These are phyloP conservation scores for Penicilliopsis zonata DNA, from an alignment of 495 filamentous ascomycete genomes.

Conservation along the genomic window DNA sequence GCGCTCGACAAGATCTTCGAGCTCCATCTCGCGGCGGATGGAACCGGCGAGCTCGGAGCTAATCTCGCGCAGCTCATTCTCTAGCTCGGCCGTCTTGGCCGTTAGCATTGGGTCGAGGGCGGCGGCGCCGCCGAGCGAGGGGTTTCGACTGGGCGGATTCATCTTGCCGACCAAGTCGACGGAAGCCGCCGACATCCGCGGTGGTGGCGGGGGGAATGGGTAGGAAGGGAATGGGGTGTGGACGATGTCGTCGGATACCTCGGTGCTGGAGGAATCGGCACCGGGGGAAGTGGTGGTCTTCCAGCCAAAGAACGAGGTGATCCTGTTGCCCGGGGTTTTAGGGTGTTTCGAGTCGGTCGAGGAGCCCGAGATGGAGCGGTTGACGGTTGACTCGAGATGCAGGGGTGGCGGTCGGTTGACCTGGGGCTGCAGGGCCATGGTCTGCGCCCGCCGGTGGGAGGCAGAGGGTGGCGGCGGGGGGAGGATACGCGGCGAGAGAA, in stretches of 20 bases:
- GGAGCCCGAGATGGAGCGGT: slow-evolving; percentile 20
- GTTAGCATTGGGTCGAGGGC: slow-evolving; percentile 34
- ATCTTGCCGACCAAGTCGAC: slow-evolving; percentile 34
- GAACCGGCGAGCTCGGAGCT: slow-evolving; percentile 85
- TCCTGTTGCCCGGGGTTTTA: slow-evolving; percentile 49
- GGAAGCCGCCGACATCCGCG: slow-evolving; percentile 19
- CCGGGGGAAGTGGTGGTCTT: slow-evolving; percentile 42
- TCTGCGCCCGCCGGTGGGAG: slow-evolving; percentile 25
- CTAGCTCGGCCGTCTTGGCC: slow-evolving; percentile 57
- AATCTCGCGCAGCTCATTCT: slow-evolving; percentile 87
- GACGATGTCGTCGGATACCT: slow-evolving; percentile 46
- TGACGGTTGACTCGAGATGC: slow-evolving; percentile 21
- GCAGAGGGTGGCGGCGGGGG: no score
- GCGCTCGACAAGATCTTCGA: slow-evolving; percentile 86
- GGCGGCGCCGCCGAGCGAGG: slow-evolving; percentile 26
- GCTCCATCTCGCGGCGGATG: slow-evolving; percentile 89
- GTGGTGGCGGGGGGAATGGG: no score
- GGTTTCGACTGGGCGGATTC: slow-evolving; percentile 23
- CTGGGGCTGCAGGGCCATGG: slow-evolving; percentile 32
- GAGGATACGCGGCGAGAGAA: slow-evolving; percentile 26
- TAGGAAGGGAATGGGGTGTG: slow-evolving; percentile 24
- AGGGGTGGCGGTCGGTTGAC: slow-evolving; percentile 26
- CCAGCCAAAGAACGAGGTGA: slow-evolving; percentile 63
- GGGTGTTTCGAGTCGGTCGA: slow-evolving; percentile 28
- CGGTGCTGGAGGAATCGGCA: slow-evolving; percentile 49